Evolutionary conservation across 805 yeast genomes (phyloP), one percentile per base, ranked within the genome.

Genomic region (Zygosaccharomyces pseudorouxii): DNA sequence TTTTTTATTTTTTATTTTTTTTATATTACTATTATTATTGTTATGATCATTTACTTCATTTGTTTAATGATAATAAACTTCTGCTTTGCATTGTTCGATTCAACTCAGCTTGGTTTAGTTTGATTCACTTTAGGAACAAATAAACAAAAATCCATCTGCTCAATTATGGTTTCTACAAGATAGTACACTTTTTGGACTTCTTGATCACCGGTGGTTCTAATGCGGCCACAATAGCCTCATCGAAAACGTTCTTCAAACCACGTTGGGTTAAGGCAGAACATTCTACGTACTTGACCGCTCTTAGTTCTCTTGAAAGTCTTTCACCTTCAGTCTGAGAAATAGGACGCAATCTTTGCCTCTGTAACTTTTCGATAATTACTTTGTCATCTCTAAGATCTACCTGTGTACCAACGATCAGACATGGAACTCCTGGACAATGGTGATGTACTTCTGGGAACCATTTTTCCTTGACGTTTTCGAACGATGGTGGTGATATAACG

Each of bases 371-470:
- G 59, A 89, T 77, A 50, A 90, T 88, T 38, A 88, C 86, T 53
- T 90, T 93, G 67, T 92, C 98, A 61, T 87, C 90, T 69, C 98
- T 84, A 63, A 92, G 77, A 75, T 92, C 99, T 49, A 88, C 83
- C 72, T 92, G 98, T 10, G 98, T 93, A 57, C 99, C 99, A 37
- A 92, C 98, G 64, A 92, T 88, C 59, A 92, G 79, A 63, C 97
- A 92, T 19, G 98, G 97, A 41, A 90, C 97, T 52, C 96, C 97
- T n/a, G 95, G 95, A 65, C 98, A 95, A 62, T 86, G 90, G 71
- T 92, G 97, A 68, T 90, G 97, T 53, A 93, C 96, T 70, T 92
- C 99, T 27, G 98, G 98, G 73, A 90, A 86, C 99, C 99, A 92
- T 72, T 92, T 92, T 72, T 93, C 98, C 68, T 88, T 86, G 46